Evolutionary conservation across 2,329 filamentous ascomycete species (phyloP).

Genomic region (Penicillium brevicompactum): DNA sequence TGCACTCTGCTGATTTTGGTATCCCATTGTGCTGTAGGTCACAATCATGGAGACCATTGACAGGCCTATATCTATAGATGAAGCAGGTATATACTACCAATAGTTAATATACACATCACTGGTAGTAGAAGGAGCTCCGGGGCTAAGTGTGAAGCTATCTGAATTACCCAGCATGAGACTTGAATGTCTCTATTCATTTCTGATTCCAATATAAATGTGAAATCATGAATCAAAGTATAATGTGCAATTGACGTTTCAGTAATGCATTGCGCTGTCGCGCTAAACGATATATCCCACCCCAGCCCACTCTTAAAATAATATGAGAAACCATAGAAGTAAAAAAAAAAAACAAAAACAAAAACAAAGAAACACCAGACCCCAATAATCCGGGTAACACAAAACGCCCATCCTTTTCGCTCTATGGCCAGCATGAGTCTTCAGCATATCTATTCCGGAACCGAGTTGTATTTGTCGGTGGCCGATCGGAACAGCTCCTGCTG

Average conservation of each 20-base stretch:
- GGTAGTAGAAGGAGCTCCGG: no score
- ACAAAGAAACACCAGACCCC: constrained; percentile 17
- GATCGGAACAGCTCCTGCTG: constrained; percentile 90
- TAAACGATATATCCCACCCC: constrained; percentile 9
- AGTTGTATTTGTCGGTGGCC: constrained; percentile 72
- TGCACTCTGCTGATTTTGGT: no score
- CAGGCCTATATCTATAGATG: no score
- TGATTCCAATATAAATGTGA: no score
- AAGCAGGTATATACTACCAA: no score
- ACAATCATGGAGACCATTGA: no score
- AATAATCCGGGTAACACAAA: constrained; percentile 16
- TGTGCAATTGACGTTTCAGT: constrained; percentile 2
- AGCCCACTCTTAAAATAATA: constrained; percentile 1
- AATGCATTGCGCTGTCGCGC: constrained; percentile 7
- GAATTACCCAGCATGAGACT: no score
- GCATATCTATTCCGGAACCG: constrained; percentile 42
- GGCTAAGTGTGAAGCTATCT: no score
- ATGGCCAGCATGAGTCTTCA: constrained; percentile 35
- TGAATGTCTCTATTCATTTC: no score
- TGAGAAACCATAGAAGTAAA: constrained; percentile 2
- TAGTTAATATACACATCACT: no score
- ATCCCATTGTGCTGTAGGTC: no score
- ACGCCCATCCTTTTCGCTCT: constrained; percentile 31
- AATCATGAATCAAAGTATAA: background rate
- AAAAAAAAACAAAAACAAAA: no score